Conservation (phyloP, 116 monocot species). For the Thalassia testudinum region DNA sequence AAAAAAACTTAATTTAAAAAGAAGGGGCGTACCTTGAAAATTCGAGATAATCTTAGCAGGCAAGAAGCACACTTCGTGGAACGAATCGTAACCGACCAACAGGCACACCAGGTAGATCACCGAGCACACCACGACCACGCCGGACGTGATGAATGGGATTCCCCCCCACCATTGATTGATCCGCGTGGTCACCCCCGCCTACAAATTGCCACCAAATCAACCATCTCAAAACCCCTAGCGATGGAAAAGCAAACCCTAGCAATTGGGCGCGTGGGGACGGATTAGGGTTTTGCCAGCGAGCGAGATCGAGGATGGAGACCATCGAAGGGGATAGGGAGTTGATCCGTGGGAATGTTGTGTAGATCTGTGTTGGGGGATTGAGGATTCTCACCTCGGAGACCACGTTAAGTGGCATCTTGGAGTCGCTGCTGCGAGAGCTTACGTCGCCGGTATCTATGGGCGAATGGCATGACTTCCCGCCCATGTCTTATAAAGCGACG, state of each 20-base stretch:
- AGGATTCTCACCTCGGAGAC: conserved; percentile 69
- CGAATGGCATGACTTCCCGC: background rate
- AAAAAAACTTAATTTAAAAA: no score
- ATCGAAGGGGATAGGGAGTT: background rate
- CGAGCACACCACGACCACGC: conserved; percentile 54
- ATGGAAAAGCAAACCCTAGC: background rate
- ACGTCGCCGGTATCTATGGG: background rate
- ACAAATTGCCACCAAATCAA: background rate
- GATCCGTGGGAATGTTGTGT: no score
- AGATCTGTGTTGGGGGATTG: no score
- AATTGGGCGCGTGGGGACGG: background rate
- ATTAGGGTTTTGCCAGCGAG: no score
- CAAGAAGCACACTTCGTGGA: conserved; percentile 68
- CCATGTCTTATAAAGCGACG: background rate
- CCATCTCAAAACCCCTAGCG: background rate
- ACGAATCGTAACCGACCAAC: conserved; percentile 80
- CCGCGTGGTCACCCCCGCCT: conserved; percentile 75
- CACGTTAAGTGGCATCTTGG: conserved; percentile 60
- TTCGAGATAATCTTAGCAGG: conserved; percentile 52
- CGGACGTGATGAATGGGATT: conserved; percentile 78
- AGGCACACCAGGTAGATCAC: conserved; percentile 74
- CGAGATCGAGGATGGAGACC: background rate
- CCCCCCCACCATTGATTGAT: conserved; percentile 81
- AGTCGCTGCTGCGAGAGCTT: background rate
- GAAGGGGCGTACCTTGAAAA: conserved; percentile 85